Percentiles rank a stretch among this genome's conserved stretches.
phyloP scores from a whole-genome alignment of 169 alveolate genomes.

The Fabrea salina region DNA sequence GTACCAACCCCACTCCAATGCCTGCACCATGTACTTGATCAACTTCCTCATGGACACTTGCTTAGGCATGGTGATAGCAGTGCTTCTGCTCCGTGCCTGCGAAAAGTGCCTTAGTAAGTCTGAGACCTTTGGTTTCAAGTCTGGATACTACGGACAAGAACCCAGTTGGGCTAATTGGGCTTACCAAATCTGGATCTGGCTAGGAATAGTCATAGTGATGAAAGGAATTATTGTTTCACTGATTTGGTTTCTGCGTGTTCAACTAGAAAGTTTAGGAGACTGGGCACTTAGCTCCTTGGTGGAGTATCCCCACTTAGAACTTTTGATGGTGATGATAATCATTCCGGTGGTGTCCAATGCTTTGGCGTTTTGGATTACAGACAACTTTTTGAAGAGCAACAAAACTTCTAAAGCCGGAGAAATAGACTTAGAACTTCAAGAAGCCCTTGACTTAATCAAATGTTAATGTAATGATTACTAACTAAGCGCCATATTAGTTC shows the following conservation, averaged over 20 bases:
- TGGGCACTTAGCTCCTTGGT: not conserved
- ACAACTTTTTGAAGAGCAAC: slow-evolving; percentile 2
- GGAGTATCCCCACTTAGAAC: slow-evolving; percentile 15
- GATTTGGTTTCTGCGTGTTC: not conserved
- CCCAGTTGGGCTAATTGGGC: not conserved
- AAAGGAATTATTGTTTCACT: not conserved
- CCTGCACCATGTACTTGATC: slow-evolving; percentile 25
- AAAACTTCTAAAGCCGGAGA: no score
- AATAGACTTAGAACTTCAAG: no score
- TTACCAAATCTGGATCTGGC: slow-evolving; percentile 18
- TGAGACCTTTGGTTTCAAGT: not conserved
- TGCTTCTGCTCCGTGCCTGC: not conserved
- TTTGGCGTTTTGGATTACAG: slow-evolving; percentile 20
- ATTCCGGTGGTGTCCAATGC: slow-evolving; percentile 15
- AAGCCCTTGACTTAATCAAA: no score
- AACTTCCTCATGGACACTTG: not conserved
- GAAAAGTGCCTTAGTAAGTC: not conserved
- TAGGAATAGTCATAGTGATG: not conserved
- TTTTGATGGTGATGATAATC: slow-evolving; percentile 26
- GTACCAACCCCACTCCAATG: not conserved
- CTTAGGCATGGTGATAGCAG: slow-evolving; percentile 10
- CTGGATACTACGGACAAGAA: slow-evolving; percentile 7
- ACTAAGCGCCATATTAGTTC: no score
- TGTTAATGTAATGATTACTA: no score
- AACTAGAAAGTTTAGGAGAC: slow-evolving; percentile 18